Percentiles rank a stretch among this genome's conserved stretches.
Evolutionary conservation across 2,329 filamentous ascomycete genomes (phyloP).

Genomic region (Chaetomium olivaceum): DNA sequence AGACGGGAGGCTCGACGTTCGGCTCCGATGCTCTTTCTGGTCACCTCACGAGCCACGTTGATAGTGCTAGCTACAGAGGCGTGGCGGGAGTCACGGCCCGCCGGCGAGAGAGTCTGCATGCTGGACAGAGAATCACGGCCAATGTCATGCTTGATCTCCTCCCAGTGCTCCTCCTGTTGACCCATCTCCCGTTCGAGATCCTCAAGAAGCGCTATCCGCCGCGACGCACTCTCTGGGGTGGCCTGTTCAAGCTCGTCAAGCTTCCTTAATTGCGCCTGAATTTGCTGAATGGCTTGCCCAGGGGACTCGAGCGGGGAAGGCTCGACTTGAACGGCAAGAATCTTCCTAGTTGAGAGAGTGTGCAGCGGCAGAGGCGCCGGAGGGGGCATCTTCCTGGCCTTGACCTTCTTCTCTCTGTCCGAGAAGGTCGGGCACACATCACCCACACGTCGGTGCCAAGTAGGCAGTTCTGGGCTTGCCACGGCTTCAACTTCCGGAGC

Average conservation of each 20-base stretch:
- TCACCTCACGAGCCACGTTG: slow-evolving; percentile 31
- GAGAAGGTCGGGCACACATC: slow-evolving; percentile 62
- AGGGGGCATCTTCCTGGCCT: slow-evolving; percentile 55
- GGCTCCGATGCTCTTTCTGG: slow-evolving; percentile 38
- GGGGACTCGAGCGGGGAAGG: slow-evolving; percentile 57
- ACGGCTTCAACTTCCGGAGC: slow-evolving; percentile 34
- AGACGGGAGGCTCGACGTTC: slow-evolving; percentile 44
- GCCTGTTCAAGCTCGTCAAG: slow-evolving; percentile 47
- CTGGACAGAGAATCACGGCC: slow-evolving; percentile 54
- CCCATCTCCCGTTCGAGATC: slow-evolving; percentile 64
- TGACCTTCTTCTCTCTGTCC: slow-evolving; percentile 47
- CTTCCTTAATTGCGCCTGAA: slow-evolving; percentile 54
- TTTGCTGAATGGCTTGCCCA: slow-evolving; percentile 49
- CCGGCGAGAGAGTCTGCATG: slow-evolving; percentile 38
- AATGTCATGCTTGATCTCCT: slow-evolving; percentile 55
- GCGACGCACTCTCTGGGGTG: slow-evolving; percentile 42
- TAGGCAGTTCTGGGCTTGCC: slow-evolving; percentile 25
- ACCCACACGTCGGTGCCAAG: slow-evolving; percentile 60
- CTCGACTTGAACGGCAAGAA: slow-evolving; percentile 50
- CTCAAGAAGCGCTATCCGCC: slow-evolving; percentile 53
- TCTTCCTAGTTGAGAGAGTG: slow-evolving; percentile 41
- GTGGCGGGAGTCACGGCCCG: slow-evolving; percentile 39
- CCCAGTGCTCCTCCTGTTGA: slow-evolving; percentile 61
- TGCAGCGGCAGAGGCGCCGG: slow-evolving; percentile 57
- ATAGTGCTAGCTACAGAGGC: slow-evolving; percentile 33